These are phyloP conservation scores for Venturia aucupariae DNA, from an alignment of 2,329 filamentous ascomycete genomes.

Conservation along the genomic window DNA sequence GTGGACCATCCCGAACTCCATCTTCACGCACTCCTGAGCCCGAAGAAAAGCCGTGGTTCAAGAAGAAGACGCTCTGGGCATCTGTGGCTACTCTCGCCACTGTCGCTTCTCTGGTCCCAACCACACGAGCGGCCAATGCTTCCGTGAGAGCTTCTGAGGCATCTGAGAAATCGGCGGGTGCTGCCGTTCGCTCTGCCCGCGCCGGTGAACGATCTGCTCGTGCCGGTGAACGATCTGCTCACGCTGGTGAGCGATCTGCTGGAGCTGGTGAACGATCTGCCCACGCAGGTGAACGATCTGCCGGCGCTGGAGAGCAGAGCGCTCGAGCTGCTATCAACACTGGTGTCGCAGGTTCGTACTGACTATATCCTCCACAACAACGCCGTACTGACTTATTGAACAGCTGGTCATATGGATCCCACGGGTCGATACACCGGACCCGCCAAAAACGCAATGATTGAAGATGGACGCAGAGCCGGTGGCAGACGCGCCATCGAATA, in stretches of 20 bases:
- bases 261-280: background rate
- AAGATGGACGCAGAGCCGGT: background rate
- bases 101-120: conserved; percentile 11
- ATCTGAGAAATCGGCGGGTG: background rate
- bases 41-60: conserved; percentile 14
- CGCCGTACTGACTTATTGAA: too few species aligned
- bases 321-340: conserved; percentile 5
- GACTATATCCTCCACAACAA: background rate
- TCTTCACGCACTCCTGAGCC: conserved; percentile 1
- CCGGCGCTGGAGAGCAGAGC: background rate
- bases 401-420: conserved; percentile 9
- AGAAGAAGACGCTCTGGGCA: conserved; percentile 14
- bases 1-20: background rate
- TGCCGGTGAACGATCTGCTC: background rate
- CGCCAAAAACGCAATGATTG: background rate
- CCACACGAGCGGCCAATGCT: conserved; percentile 9
- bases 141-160: conserved; percentile 4
- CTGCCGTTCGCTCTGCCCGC: background rate
- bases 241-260: background rate
- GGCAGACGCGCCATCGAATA: conserved; percentile 1
- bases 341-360: background rate
- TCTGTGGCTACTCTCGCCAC: conserved; percentile 13
- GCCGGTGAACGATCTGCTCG: conserved; percentile 3
- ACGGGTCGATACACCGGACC: conserved; percentile 9
- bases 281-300: background rate